Conservation (phyloP, 148 eudicot genomes). For the Camellia japonica region DNA sequence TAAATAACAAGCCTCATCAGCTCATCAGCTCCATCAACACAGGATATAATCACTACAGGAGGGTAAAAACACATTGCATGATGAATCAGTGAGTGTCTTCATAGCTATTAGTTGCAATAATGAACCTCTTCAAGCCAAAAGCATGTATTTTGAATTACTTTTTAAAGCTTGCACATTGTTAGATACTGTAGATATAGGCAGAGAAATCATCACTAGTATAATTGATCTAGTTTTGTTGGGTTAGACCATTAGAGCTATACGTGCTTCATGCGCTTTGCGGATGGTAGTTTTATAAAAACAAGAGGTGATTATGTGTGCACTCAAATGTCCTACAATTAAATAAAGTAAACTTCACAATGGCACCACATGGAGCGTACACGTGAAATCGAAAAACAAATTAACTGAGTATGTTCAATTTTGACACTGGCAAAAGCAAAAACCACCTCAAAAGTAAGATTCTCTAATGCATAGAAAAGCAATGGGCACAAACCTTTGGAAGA, state of each 20-base stretch:
- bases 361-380: neutral
- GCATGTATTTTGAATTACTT: too few species aligned
- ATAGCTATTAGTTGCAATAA: neutral
- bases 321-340: neutral
- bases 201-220: too few species aligned
- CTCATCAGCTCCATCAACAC: neutral
- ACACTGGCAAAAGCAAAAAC: neutral
- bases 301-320: neutral
- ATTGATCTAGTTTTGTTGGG: too few species aligned
- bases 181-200: too few species aligned
- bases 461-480: neutral
- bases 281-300: neutral
- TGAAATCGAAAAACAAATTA: neutral
- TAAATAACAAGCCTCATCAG: neutral
- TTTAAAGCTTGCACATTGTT: too few species aligned
- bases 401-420: neutral
- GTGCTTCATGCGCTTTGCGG: too few species aligned
- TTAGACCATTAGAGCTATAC: too few species aligned
- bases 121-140: too few species aligned
- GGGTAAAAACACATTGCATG: neutral
- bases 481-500: slow-evolving; percentile 24
- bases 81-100: neutral
- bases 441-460: neutral
- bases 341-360: neutral
- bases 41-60: neutral